Evolutionary conservation across 2,329 filamentous ascomycete genomes (phyloP).

Genomic region (Ceratocystis papillata): DNA sequence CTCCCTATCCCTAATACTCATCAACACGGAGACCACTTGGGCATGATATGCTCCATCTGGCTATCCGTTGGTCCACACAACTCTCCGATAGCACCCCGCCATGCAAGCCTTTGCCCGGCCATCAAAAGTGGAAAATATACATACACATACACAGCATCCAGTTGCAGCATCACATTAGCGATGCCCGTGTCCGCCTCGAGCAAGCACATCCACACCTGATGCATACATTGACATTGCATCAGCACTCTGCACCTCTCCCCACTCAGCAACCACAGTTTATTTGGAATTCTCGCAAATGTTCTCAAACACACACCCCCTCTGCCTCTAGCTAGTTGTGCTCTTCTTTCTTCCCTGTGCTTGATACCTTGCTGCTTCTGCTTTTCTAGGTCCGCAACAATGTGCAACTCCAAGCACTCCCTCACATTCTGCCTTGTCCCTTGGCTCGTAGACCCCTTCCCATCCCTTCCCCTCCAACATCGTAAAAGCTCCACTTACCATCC

Average conservation of each 20-base stretch:
- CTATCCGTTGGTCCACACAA: too few species aligned
- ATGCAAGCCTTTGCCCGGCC: neutral
- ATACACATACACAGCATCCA: neutral
- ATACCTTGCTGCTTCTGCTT: neutral
- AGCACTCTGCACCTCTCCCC: neutral
- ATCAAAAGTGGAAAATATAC: neutral
- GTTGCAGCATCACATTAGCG: neutral
- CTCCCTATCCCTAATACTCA: too few species aligned
- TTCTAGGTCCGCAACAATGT: neutral
- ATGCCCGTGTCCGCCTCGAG: neutral
- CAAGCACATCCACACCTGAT: conserved; percentile 3
- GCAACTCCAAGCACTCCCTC: neutral
- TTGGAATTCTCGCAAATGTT: neutral
- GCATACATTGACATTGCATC: conserved; percentile 10
- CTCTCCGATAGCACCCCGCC: neutral
- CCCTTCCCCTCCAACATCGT: neutral
- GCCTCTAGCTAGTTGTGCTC: neutral
- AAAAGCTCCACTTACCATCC: neutral
- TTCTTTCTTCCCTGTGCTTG: neutral
- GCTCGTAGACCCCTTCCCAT: neutral
- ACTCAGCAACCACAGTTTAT: neutral
- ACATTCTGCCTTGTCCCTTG: neutral
- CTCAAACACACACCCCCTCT: neutral
- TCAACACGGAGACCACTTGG: too few species aligned
- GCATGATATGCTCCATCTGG: too few species aligned